A percentile compares a stretch with the other conserved stretches of the same genome.
Conservation (phyloP, 371 early-diverging fungal genomes). For the Mucor mucedo region DNA sequence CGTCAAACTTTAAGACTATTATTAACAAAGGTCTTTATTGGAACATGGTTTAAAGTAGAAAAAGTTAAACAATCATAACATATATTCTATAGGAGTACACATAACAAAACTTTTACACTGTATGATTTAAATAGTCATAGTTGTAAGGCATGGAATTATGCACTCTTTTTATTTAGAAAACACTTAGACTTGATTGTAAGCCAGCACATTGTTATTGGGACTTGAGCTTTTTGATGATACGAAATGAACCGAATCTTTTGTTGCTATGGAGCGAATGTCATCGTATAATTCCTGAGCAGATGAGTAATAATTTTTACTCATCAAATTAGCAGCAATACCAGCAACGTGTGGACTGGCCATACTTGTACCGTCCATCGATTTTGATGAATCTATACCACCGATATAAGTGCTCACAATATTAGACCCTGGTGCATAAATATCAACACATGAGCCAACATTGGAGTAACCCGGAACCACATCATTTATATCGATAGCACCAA, state of each 20-base stretch:
- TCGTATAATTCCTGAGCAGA: constrained; percentile 32
- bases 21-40: too few species aligned
- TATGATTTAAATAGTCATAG: too few species aligned
- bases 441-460: constrained; percentile 61
- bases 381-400: constrained; percentile 29
- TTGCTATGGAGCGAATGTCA: constrained; percentile 18
- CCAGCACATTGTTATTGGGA: constrained; percentile 25
- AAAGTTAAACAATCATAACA: too few species aligned
- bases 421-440: constrained; percentile 58
- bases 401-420: constrained; percentile 57
- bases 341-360: constrained; percentile 79
- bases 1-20: too few species aligned
- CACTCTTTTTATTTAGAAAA: too few species aligned
- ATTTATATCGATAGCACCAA: constrained; percentile 60
- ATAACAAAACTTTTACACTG: too few species aligned
- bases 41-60: too few species aligned
- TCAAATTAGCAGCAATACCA: constrained; percentile 52
- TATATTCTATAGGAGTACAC: too few species aligned
- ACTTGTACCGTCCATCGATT: constrained; percentile 68
- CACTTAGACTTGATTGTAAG: constrained; percentile 17
- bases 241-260: constrained; percentile 25
- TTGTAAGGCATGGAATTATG: too few species aligned
- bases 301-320: constrained; percentile 28
- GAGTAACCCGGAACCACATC: constrained; percentile 59
- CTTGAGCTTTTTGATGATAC: constrained; percentile 13